These are phyloP conservation scores for Aspergillus terreus DNA, from an alignment of 2,329 filamentous ascomycete species.

Conservation along the genomic window DNA sequence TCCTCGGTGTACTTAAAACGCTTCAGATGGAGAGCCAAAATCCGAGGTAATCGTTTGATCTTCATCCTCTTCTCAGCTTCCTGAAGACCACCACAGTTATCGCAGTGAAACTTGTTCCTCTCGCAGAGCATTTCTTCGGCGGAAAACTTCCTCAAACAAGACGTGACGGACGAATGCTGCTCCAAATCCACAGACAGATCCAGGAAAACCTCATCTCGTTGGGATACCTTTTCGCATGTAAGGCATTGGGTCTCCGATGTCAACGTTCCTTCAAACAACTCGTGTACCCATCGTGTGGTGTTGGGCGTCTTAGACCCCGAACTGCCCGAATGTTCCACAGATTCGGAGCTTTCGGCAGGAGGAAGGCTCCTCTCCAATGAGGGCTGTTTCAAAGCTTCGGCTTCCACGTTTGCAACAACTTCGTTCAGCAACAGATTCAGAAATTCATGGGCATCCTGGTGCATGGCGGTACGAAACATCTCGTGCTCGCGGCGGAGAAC, in stretches of 20 bases:
- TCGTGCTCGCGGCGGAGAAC: constrained; percentile 93
- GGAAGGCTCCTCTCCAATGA: constrained; percentile 45
- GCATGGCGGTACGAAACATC: constrained; percentile 95
- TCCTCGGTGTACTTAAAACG: constrained; percentile 99
- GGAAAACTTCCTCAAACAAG: constrained; percentile 91
- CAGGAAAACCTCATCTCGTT: constrained; percentile 91
- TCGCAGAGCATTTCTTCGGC: constrained; percentile 98
- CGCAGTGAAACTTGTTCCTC: constrained; percentile 97
- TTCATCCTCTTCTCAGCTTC: constrained; percentile 99
- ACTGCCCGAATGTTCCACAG: constrained; percentile 51
- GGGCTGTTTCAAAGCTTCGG: constrained; percentile 57
- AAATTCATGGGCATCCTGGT: constrained; percentile 98
- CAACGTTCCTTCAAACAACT: constrained; percentile 90
- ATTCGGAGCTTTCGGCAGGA: constrained; percentile 44
- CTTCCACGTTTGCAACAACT: constrained; percentile 89
- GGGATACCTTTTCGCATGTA: constrained; percentile 92
- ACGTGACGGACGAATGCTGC: constrained; percentile 92
- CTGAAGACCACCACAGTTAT: constrained; percentile 92
- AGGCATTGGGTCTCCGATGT: constrained; percentile 96
- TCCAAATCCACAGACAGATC: constrained; percentile 95
- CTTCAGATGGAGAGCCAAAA: constrained; percentile 89
- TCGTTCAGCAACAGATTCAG: constrained; percentile 93
- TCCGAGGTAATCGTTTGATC: constrained; percentile 88
- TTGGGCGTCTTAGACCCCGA: constrained; percentile 55
- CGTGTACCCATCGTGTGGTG: constrained; percentile 87